phyloP scores from a whole-genome alignment of 1,284 basidiomycete species.

The Cutaneotrichosporon dermatis region DNA sequence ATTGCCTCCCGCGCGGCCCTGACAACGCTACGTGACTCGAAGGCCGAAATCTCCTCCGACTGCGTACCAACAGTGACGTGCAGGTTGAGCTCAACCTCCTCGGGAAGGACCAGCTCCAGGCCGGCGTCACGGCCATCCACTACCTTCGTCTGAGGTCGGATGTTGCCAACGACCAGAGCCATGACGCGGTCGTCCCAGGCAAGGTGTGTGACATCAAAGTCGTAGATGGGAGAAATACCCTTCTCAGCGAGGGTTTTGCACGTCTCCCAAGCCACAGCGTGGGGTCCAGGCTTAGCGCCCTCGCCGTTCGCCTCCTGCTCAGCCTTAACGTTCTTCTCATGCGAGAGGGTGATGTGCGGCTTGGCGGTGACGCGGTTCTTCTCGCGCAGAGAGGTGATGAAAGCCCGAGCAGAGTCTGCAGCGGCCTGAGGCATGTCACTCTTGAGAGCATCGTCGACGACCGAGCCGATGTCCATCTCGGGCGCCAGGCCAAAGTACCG shows the following conservation, averaged over 20 bases:
- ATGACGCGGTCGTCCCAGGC: conserved; percentile 77
- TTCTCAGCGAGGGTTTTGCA: conserved; percentile 56
- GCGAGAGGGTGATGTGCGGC: conserved; percentile 86
- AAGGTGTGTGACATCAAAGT: conserved; percentile 61
- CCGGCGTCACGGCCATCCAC: conserved; percentile 18
- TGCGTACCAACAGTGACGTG: conserved; percentile 88
- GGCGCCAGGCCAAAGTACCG: conserved; percentile 74
- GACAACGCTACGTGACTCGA: conserved; percentile 55
- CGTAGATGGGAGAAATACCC: conserved; percentile 56
- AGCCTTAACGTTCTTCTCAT: conserved; percentile 58
- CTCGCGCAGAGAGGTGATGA: conserved; percentile 58
- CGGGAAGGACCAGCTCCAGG: conserved; percentile 49
- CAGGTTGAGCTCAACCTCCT: conserved; percentile 55
- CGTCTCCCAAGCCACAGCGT: conserved; percentile 59
- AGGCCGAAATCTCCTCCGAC: conserved; percentile 56
- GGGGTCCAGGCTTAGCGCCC: conserved; percentile 14
- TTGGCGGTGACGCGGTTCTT: conserved; percentile 56
- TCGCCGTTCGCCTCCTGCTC: conserved; percentile 43
- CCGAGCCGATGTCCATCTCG: conserved; percentile 59
- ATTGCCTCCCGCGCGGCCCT: conserved; percentile 29
- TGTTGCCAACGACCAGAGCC: conserved; percentile 63
- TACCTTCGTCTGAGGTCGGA: conserved; percentile 51
- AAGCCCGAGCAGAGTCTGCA: conserved; percentile 41
- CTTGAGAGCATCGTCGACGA: conserved; percentile 12
- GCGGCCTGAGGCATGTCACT: conserved; percentile 24